Evolutionary conservation across 805 yeast genomes (phyloP).

Genomic region (Myxozyma sirexii): DNA sequence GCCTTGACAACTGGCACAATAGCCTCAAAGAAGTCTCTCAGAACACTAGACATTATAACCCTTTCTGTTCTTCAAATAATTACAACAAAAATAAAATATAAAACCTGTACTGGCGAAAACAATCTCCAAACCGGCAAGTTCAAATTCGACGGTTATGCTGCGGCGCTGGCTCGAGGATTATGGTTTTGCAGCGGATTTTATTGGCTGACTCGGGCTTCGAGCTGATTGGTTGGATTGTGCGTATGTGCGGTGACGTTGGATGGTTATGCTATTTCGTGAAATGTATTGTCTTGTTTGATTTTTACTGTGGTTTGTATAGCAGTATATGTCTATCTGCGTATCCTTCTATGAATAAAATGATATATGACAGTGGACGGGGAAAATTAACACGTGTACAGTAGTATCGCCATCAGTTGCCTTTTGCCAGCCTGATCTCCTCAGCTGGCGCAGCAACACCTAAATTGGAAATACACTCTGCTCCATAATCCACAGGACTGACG

Average conservation of each 20-base stretch:
- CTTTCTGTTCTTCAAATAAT: no score
- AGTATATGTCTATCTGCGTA: no score
- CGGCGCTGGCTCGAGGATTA: background rate
- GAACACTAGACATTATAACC: conserved; percentile 7
- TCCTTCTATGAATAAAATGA: no score
- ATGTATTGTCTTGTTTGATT: no score
- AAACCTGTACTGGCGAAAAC: no score
- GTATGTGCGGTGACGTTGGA: background rate
- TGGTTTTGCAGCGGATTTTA: background rate
- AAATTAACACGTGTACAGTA: background rate
- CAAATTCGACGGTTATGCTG: background rate
- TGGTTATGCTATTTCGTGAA: no score
- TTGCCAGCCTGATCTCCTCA: background rate
- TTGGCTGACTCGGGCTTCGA: background rate
- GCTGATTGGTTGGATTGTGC: conserved; percentile 1
- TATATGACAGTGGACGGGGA: no score
- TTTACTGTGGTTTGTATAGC: no score
- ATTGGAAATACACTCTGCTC: conserved; percentile 5
- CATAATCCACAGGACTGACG: conserved; percentile 9
- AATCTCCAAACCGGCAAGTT: no score
- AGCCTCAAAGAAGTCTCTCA: conserved; percentile 28
- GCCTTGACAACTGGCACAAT: conserved; percentile 32
- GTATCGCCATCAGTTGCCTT: background rate
- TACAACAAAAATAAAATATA: no score
- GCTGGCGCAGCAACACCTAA: background rate